Base-by-base conservation (phyloP, 2,329 filamentous ascomycete species). In the Microdochium paspali region DNA sequence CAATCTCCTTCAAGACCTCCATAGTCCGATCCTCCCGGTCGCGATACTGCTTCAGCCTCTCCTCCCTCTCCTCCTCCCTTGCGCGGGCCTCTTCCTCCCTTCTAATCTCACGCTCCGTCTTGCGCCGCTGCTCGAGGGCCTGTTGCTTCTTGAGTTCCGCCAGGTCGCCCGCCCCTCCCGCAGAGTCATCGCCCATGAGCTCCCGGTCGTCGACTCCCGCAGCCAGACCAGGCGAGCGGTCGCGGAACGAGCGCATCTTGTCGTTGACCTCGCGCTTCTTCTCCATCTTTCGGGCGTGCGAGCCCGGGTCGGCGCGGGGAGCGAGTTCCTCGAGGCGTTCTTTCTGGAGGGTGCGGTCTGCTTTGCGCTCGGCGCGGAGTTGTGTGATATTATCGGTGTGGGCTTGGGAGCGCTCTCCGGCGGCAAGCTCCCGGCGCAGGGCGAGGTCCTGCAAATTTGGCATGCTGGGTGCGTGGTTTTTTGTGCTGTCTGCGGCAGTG, bases 1-100 rank as follows among this genome's bases (percentile, higher is more conserved):
- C 91, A 66, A 97, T 67, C 57, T 82, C 80, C 66, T 76, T 84
- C 59, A 97, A 60, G 75, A 88, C 90, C 44, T 80, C 80, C 73
- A 96, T 88, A 1, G 89, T 95, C 59, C 80, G 81, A 53, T 90
- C 84, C 66, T 97, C 91, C 64, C 89, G 87, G 57, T 79, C 78
- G 58, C 79, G 75, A 64, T 87, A 84, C 54, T 77, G 80, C 56
- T 75, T 72, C 46, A 90, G 61, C 56, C 82, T 77, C 69, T 90
- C 86, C 61, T 95, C 88, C 55, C 90, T 74, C 72, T 96, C 90
- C 44, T 82, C 89, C 50, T 76, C 74, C 59, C 80, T 79, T 10
- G 88, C 88, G 58, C 89, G 69, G 51, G 85, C 68, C 49, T 89
- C 75, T 67, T 95, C 90, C 65, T 96, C 90, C 58, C 87, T 77